Base-by-base conservation (phyloP, 23 red algal species). In the Cyanidioschyzon merolae region DNA sequence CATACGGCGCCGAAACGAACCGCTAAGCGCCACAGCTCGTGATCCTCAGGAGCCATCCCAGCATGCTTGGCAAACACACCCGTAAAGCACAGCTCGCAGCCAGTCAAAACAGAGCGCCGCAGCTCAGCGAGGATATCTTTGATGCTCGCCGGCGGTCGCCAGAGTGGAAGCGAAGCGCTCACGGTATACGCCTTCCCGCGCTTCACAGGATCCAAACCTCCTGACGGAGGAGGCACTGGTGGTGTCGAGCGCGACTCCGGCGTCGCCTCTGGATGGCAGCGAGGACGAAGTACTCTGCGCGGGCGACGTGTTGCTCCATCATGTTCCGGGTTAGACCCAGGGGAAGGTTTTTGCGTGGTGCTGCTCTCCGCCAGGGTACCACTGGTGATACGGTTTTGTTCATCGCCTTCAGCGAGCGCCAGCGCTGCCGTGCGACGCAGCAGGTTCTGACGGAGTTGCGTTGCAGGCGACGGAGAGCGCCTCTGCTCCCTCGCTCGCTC, bases 1-100 rank as follows among this genome's bases (percentile, higher is more conserved):
- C 84, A 89, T 2, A 59, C 41, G 3, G 94, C 94, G 35, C 94
- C 94, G 51, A 81, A 77, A 25, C 89, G 80, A 36, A 63, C 41
- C 40, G 94, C 94, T 58, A 89, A 68, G 40, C 76, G 68, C 88
- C 88, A 91, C 21, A 84, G 45, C 76, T 58, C 37, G 37, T 77
- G 51, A 0, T 1, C 37, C 51, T 86, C 85, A 0, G 84, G 76
- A 0, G 50, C 50, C 26, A 68, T 59, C 12, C 38, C 1, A 0
- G 35, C 78, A 0, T 68, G 58, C 2, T 39, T 59, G 24, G 88
- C 84, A 57, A 86, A 85, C 21, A 98, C 58, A 18, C 94, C 94
- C 17, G 88, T 91, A 57, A 98, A 92, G 21, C 83, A 83, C 37
- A 98, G 30, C 0, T 83, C 68, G 76, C 89, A 91, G 26, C 85